phyloP scores from a whole-genome alignment of 164 flowering plant species.

The Sedum album region DNA sequence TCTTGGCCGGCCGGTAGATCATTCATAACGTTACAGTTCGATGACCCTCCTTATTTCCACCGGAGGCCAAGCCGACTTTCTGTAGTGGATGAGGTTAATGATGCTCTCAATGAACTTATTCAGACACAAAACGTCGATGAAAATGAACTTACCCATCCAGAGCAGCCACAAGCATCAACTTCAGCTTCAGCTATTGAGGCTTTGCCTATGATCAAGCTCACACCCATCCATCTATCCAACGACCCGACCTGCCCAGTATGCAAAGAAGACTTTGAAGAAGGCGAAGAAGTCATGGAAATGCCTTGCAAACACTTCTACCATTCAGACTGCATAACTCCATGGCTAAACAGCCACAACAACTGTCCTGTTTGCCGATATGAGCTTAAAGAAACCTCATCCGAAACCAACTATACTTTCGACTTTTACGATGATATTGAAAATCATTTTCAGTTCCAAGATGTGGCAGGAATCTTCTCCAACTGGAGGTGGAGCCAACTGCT shows the following conservation, averaged over 20 bases:
- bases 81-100: conserved; percentile 1
- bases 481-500: conserved; percentile 16
- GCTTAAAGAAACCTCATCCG: conserved; percentile 8
- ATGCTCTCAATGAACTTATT: conserved; percentile 7
- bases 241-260: conserved; percentile 36
- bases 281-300: conserved; percentile 24
- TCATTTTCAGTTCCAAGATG: conserved; percentile 9
- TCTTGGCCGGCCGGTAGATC: conserved; percentile 8
- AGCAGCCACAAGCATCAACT: conserved; percentile 24
- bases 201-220: conserved; percentile 21
- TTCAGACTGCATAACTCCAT: conserved; percentile 37
- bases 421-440: neutral
- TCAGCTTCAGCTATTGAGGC: conserved; percentile 22
- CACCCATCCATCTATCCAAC: conserved; percentile 13
- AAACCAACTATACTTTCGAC: neutral
- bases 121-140: conserved; percentile 1
- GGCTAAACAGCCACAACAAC: conserved; percentile 33
- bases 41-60: neutral
- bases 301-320: conserved; percentile 50
- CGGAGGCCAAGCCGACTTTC: neutral
- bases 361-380: conserved; percentile 47
- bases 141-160: neutral
- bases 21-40: conserved; percentile 22
- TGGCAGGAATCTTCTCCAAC: conserved; percentile 10
- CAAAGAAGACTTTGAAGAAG: conserved; percentile 34